A percentile compares a stretch with the other conserved stretches of the same genome.
phyloP scores from a whole-genome alignment of 2,329 filamentous ascomycete species.

The Pezicula neosporulosa region DNA sequence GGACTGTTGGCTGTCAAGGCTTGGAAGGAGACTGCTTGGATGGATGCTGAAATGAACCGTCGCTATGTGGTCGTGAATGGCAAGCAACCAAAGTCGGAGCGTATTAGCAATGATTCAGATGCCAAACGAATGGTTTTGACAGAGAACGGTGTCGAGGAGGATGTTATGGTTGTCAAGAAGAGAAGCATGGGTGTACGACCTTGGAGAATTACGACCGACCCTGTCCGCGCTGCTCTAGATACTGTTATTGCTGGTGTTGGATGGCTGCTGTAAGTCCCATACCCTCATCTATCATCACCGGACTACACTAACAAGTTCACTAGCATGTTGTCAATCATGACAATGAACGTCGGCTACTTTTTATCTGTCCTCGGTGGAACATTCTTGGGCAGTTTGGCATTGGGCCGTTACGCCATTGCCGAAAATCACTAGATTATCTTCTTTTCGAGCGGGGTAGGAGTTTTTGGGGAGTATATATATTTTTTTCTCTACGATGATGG shows the following conservation, averaged over 20 bases:
- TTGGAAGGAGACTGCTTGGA: conserved; percentile 61
- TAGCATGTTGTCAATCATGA: conserved; percentile 93
- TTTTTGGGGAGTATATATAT: background rate
- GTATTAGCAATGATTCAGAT: conserved; percentile 39
- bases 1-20: conserved; percentile 68
- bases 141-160: conserved; percentile 77
- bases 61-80: conserved; percentile 73
- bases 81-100: conserved; percentile 37
- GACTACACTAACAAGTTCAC: conserved; percentile 10
- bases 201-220: conserved; percentile 79
- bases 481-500: background rate
- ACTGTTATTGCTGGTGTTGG: conserved; percentile 72
- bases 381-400: conserved; percentile 75
- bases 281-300: background rate
- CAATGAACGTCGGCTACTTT: conserved; percentile 83
- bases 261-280: conserved; percentile 74
- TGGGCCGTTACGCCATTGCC: conserved; percentile 24
- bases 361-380: conserved; percentile 72
- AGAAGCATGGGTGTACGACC: conserved; percentile 53
- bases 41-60: conserved; percentile 67
- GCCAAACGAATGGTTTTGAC: conserved; percentile 65
- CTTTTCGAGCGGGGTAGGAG: background rate
- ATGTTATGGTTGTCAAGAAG: conserved; percentile 68
- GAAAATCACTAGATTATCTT: conserved; percentile 14
- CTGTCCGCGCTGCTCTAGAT: conserved; percentile 68